Evolutionary conservation across 148 eudicot species (phyloP).

Genomic region (Silene latifolia): DNA sequence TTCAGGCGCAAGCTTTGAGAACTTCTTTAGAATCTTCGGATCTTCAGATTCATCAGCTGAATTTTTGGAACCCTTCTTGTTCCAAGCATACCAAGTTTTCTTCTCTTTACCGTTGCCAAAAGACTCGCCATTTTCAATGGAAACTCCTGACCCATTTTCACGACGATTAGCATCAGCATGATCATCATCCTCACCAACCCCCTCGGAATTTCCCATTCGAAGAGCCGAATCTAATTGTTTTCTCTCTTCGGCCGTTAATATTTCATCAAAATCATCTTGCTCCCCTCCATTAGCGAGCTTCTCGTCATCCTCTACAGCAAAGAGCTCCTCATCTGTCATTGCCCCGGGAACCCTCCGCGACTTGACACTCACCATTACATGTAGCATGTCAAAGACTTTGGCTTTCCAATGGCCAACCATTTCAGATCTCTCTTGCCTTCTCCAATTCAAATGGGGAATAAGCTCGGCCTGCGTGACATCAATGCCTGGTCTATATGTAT

Average conservation of each 20-base stretch:
- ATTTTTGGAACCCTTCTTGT: conserved; percentile 57
- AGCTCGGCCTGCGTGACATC: conserved; percentile 96
- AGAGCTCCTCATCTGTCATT: conserved; percentile 90
- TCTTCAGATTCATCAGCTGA: conserved; percentile 54
- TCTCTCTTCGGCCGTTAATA: conserved; percentile 78
- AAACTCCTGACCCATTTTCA: conserved; percentile 36
- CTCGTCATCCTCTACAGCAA: conserved; percentile 59
- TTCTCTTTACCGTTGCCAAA: conserved; percentile 66
- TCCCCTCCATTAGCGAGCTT: conserved; percentile 56
- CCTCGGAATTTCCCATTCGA: conserved; percentile 59
- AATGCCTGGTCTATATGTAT: conserved; percentile 93
- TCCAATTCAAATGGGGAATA: conserved; percentile 77
- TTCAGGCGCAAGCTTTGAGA: conserved; percentile 62
- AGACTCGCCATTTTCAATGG: conserved; percentile 49
- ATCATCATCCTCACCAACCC: conserved; percentile 52
- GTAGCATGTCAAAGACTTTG: conserved; percentile 87
- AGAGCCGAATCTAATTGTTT: conserved; percentile 81
- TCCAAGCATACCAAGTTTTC: conserved; percentile 86
- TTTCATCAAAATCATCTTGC: conserved; percentile 64
- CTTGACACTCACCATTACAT: conserved; percentile 87
- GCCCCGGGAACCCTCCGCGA: conserved; percentile 95
- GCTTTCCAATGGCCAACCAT: conserved; percentile 90
- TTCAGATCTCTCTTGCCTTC: conserved; percentile 86
- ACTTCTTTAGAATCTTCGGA: conserved; percentile 55
- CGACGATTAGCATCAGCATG: conserved; percentile 41